Evolutionary conservation across 495 filamentous ascomycete species (phyloP), one percentile per base, ranked within the genome.

Genomic region (Penicillium canescens): DNA sequence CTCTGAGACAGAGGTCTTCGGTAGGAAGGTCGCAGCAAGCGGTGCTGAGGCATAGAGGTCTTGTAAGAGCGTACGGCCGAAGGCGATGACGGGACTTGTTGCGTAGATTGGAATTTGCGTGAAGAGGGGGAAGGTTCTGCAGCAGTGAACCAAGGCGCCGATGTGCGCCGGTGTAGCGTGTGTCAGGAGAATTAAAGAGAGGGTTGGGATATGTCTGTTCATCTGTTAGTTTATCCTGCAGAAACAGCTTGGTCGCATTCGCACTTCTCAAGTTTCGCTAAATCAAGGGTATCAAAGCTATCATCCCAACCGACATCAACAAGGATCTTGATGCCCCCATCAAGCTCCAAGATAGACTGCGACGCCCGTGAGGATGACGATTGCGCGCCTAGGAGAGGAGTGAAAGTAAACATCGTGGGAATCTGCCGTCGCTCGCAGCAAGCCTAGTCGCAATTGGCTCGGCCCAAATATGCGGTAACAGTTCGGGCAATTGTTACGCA

Each of bases 261-360:
- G 63, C 79, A 95, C 90, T 89, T 92, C 72, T 97, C 94, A 51
- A 99, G 77, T 71, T 90, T 89, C 57, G 83, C 84, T 31, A 98
- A 78, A 75, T 91, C 86, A 50, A 78, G 79, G 14, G 82, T 80
- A 63, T 95, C 88, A 63, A 99, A 97, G 14, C 80, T 77, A 66
- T 92, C 89, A 65, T 98, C 92, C 94, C 94, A 99, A 51, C 94
- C 94, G 33, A 96, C 90, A 66, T 96, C 93, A 12, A 98, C 82
- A 13, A 98, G 78, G 23, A 98, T 86, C 69, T 98, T 98, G 69
- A 98, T 87, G 33, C 93, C 94, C 40, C 93, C 92, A 77, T 98
- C 94, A 42, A 99, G 85, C 76, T 98, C 95, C 40, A 99, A 76
- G 8, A 99, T 82, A 11, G 95, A 98, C 68, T 97, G 93, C 52